Base-by-base conservation (phyloP, 305 asterid species). In the Striga hermonthica region DNA sequence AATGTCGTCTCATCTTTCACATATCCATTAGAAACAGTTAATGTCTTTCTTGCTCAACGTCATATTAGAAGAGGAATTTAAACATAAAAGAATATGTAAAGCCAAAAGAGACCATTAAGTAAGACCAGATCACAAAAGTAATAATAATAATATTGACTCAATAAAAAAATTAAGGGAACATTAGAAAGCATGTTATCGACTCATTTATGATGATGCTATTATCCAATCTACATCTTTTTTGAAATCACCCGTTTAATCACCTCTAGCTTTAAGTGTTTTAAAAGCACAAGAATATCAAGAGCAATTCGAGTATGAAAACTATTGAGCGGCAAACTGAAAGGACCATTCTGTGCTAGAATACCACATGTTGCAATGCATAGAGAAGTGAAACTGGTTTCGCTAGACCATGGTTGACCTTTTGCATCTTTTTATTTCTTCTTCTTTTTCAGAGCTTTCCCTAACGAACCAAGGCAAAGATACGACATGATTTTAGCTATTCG, bases 381-480 rank as follows among this genome's bases (percentile, higher is more conserved):
- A 56, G 68, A 68, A 38, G 31, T 49, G 53, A 64, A 56, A 37
- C 4, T 36, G 15, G 50, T 5, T 36, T 11, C 2, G 31, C 2
- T 34, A 53, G 69, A 52, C 44, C 57, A 16, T 38, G 9, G 37
- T 12, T 52, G 69, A 92, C 98, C 97, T 88, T 84, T 92, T 64
- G 80, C 81, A 68, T 86, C 95, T 71, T 80, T 90, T 66, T 92
- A 96, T 77, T 90, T 92, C 85, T 86, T 92, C 83, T 92, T 93
- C 94, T 90, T 93, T 79, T 93, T 93, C 73, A 89, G 86, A 75
- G 90, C 97, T 75, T 93, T 93, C 67, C 98, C 98, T 31, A 97
- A 93, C 61, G 98, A 90, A 72, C 98, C 98, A 69, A 93, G 97
- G 70, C 98, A 96, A 71, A 93, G 97, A 80, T 93, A 93, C 50